Conservation (phyloP, 192 early-diverging fungal species). For the Allomyces macrogynus region DNA sequence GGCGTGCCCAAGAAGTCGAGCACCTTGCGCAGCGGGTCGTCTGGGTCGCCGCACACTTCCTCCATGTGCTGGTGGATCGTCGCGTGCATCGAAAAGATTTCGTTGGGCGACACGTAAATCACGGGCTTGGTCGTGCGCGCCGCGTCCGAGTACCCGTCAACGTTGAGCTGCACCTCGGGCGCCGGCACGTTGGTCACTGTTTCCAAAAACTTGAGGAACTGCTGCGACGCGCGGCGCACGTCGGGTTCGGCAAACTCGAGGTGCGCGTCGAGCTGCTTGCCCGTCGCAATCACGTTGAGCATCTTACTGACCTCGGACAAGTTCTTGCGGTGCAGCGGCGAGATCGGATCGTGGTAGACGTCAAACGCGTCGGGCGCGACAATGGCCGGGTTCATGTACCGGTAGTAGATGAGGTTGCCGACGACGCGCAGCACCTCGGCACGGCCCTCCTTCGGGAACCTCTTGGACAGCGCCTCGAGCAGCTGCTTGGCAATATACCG, state of each 20-base stretch:
- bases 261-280: conserved; percentile 46
- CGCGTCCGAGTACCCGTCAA: conserved; percentile 74
- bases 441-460: conserved; percentile 65
- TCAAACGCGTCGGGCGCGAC: conserved; percentile 93
- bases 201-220: conserved; percentile 61
- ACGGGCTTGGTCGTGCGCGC: conserved; percentile 57
- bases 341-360: conserved; percentile 68
- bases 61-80: conserved; percentile 61
- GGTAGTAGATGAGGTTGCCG: conserved; percentile 91
- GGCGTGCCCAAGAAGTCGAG: conserved; percentile 21
- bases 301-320: conserved; percentile 88
- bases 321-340: conserved; percentile 84
- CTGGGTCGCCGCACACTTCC: conserved; percentile 20
- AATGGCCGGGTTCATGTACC: conserved; percentile 96
- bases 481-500: conserved; percentile 88
- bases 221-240: conserved; percentile 15
- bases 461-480: conserved; percentile 44
- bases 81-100: conserved; percentile 78
- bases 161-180: conserved; percentile 73
- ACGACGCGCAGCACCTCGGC: conserved; percentile 69
- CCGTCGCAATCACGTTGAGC: conserved; percentile 86
- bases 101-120: conserved; percentile 74
- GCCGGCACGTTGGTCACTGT: conserved; percentile 64
- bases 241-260: neutral
- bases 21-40: conserved; percentile 23